phyloP scores from a whole-genome alignment of 1,139 yeast species.

The Geotrichum candidum region DNA sequence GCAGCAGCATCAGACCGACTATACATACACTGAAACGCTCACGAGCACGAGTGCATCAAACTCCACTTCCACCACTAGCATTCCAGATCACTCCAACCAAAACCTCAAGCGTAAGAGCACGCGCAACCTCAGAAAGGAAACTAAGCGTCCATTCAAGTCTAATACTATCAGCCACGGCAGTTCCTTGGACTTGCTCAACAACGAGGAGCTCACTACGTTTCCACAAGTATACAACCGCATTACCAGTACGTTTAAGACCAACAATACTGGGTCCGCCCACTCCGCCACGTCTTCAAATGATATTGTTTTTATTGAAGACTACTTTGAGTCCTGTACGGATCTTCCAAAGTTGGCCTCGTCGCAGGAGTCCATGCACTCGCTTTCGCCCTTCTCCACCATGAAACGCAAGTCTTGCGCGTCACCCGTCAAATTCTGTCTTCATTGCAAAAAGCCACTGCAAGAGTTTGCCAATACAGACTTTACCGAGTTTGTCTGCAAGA shows the following conservation, averaged over 20 bases:
- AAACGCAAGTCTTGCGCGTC: slow-evolving; percentile 4
- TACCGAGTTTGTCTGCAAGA: slow-evolving; percentile 11
- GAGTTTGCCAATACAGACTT: slow-evolving; percentile 9
- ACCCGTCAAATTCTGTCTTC: slow-evolving; percentile 8
- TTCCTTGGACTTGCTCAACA: slow-evolving; percentile 9
- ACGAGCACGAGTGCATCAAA: not conserved
- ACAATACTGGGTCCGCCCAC: not conserved
- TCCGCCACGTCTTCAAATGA: not conserved
- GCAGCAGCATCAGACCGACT: not conserved
- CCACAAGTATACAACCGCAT: slow-evolving; percentile 14
- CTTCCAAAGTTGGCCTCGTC: not conserved
- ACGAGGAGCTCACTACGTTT: slow-evolving; percentile 11
- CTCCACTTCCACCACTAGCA: not conserved
- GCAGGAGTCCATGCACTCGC: not conserved
- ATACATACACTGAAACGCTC: not conserved
- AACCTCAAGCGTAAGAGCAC: not conserved
- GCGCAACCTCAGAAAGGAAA: not conserved
- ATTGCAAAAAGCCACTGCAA: slow-evolving; percentile 8
- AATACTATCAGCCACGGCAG: not conserved
- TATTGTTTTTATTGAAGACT: slow-evolving; percentile 14
- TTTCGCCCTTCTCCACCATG: slow-evolving; percentile 14
- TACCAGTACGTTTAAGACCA: not conserved
- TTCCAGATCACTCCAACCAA: not conserved
- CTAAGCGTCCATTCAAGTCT: not conserved
- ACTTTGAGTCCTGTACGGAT: slow-evolving; percentile 4